Conservation (phyloP, 257 asterid genomes). For the Solanum bulbocastanum region DNA sequence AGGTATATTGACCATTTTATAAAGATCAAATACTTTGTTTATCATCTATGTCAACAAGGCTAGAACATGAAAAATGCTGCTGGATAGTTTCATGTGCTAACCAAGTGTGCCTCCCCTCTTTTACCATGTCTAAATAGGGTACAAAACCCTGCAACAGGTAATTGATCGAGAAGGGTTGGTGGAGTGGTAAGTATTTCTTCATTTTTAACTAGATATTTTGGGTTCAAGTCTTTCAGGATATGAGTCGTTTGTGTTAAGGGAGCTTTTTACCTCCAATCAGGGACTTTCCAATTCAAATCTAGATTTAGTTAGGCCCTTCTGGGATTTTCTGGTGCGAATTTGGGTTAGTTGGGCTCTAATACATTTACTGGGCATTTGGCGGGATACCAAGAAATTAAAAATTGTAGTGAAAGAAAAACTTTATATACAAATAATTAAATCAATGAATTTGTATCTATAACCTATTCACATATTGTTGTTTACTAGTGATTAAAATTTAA, state of each 20-base stretch:
- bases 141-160: too few species aligned
- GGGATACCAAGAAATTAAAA: neutral
- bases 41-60: too few species aligned
- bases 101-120: neutral
- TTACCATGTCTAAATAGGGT: too few species aligned
- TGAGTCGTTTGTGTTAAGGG: neutral
- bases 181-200: too few species aligned
- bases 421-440: neutral
- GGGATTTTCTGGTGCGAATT: too few species aligned
- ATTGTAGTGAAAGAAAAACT: neutral
- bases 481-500: neutral
- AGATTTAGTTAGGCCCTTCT: neutral
- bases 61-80: neutral
- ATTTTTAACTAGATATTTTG: too few species aligned
- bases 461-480: neutral
- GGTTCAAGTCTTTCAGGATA: neutral
- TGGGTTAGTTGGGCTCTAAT: too few species aligned
- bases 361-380: neutral
- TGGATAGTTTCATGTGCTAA: neutral
- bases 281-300: neutral
- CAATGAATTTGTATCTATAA: neutral
- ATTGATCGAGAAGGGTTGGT: too few species aligned
- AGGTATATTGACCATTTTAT: too few species aligned
- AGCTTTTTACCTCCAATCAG: neutral
- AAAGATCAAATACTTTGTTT: too few species aligned